A percentile compares a stretch with the other conserved stretches of the same genome.
Conservation (phyloP, 169 alveolate species). For the Plasmodium vinckei region DNA sequence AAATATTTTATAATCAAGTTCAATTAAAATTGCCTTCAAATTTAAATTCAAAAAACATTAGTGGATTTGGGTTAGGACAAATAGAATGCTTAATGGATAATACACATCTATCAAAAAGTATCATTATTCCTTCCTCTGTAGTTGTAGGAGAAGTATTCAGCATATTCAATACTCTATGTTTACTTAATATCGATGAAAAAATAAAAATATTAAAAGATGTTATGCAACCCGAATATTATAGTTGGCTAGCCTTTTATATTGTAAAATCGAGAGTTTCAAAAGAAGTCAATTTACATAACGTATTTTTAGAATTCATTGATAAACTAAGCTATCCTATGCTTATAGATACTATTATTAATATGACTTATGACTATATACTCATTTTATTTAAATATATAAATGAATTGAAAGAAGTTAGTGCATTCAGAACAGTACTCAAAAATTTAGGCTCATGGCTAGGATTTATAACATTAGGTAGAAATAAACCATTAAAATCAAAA, state of each 20-base stretch:
- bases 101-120: conserved; percentile 72
- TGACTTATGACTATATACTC: conserved; percentile 90
- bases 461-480: conserved; percentile 89
- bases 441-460: conserved; percentile 94
- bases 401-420: conserved; percentile 87
- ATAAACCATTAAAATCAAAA: conserved; percentile 90
- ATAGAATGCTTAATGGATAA: conserved; percentile 83
- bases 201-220: conserved; percentile 84
- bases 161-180: conserved; percentile 83
- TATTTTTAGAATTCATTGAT: conserved; percentile 88
- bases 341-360: conserved; percentile 82
- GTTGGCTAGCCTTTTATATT: conserved; percentile 91
- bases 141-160: conserved; percentile 83
- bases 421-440: conserved; percentile 90
- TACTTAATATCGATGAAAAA: conserved; percentile 82
- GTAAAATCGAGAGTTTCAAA: conserved; percentile 93
- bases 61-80: conserved; percentile 82
- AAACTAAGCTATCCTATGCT: conserved; percentile 86
- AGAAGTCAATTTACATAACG: conserved; percentile 92
- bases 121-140: conserved; percentile 78
- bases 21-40: conserved; percentile 50
- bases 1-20: conserved; percentile 44
- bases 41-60: conserved; percentile 34
- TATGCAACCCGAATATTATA: conserved; percentile 86
- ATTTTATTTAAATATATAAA: conserved; percentile 85